Base-by-base conservation (phyloP, 78 protist genomes). In the Dictyostelium firmibasis region DNA sequence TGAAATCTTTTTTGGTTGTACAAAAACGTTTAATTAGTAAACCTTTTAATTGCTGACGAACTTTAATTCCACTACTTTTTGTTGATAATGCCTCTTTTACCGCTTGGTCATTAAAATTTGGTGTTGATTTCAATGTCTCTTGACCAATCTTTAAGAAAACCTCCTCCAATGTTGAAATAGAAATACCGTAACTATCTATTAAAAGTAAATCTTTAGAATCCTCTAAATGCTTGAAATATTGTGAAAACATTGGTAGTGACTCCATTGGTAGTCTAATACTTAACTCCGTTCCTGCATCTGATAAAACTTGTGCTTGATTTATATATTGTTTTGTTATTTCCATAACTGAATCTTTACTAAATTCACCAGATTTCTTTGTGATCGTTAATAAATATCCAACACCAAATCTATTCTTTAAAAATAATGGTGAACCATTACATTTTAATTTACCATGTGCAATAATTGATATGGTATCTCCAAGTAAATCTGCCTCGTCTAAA, bases 401-500 rank as follows among this genome's bases (percentile, higher is more conserved):
- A 4, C 99, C 99, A 85, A 94, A 97, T 31, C 69, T 36, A 11
- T 38, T 75, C 91, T 98, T 98, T 53, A 99, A 86, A 60, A 78
- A 91, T 70, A 98, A 57, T 18, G 96, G 38, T 38, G 85, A 74
- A 35, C 99, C 99, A 47, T 94, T 11, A 62, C 92, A 75, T 29
- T 41, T 33, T 25, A 97, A 57, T 44, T 75, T 7, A 53, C 99
- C 99, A 33, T 72, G 64, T 35, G 96, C 36, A 97, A 99, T 98
- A 86, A 99, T 98, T 75, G 96, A 96, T 47, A 99, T 94, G 31
- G 95, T 18, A 76, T 98, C 98, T 35, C 98, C 99, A 20, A 99
- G 94, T n/a, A 89, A 27, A 72, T 98, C 99, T 1, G 99, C 99
- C 79, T 98, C 99, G 69, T 98, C 99, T 99, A 99, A 97, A 86